Conservation (phyloP, 2,329 filamentous ascomycete species). For the Cordyceps fumosorosea region DNA sequence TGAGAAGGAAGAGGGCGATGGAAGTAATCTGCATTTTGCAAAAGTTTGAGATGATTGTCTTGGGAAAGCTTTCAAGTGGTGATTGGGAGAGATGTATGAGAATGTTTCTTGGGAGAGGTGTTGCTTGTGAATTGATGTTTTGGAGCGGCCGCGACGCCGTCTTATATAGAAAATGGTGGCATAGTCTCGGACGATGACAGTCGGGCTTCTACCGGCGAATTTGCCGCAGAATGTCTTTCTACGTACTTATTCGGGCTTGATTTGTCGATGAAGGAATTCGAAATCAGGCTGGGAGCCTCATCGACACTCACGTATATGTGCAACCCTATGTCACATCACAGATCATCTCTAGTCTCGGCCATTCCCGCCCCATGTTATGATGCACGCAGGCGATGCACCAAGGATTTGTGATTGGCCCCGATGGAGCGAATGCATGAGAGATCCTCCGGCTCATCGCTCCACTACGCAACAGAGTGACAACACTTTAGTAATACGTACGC, state of each 20-base stretch:
- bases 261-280: background rate
- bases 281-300: background rate
- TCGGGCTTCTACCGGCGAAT: background rate
- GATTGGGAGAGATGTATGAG: background rate
- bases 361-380: background rate
- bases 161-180: background rate
- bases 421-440: background rate
- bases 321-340: background rate
- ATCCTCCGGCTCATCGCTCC: background rate
- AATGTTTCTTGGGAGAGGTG: background rate
- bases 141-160: background rate
- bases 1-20: background rate
- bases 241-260: background rate
- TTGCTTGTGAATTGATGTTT: background rate
- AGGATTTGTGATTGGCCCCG: background rate
- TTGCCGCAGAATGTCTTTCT: background rate
- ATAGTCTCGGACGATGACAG: background rate
- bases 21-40: background rate
- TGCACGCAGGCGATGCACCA: background rate
- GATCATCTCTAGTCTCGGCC: background rate
- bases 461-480: background rate
- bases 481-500: background rate
- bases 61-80: background rate
- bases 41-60: background rate
- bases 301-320: background rate